phyloP scores from a whole-genome alignment of 2,329 filamentous ascomycete species.

The Teratosphaeria destructans region DNA sequence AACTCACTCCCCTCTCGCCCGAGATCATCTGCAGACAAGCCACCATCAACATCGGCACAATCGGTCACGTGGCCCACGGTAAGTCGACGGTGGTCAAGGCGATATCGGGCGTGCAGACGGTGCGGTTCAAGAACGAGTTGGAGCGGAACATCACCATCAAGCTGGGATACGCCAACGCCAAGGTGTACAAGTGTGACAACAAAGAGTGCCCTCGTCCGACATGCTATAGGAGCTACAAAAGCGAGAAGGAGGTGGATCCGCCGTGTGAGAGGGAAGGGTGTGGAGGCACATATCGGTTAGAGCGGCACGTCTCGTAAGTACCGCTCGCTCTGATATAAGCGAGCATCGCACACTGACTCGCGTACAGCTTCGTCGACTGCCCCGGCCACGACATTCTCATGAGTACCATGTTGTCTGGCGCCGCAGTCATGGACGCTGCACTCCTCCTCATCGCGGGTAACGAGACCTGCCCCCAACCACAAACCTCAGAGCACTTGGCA shows the following conservation, averaged over 20 bases:
- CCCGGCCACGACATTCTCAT: constrained; percentile 99
- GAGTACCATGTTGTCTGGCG: constrained; percentile 99
- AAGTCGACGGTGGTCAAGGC: constrained; percentile 99
- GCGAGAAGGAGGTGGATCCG: constrained; percentile 96
- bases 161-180: constrained; percentile 97
- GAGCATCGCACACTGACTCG: background rate
- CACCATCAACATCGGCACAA: constrained; percentile 97
- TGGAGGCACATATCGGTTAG: constrained; percentile 71
- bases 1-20: constrained; percentile 74
- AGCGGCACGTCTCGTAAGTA: constrained; percentile 84
- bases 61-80: constrained; percentile 97
- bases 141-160: constrained; percentile 99
- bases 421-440: constrained; percentile 98
- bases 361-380: constrained; percentile 76
- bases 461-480: constrained; percentile 94
- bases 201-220: constrained; percentile 80
- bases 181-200: constrained; percentile 98
- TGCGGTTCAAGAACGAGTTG: constrained; percentile 98
- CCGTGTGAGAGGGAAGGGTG: constrained; percentile 92
- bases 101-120: constrained; percentile 96
- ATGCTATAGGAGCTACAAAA: constrained; percentile 96
- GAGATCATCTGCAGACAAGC: constrained; percentile 97
- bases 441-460: constrained; percentile 94
- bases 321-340: background rate
- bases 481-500: constrained; percentile 96